phyloP scores from a whole-genome alignment of 495 filamentous ascomycete genomes.

The Copromyces sp. region DNA sequence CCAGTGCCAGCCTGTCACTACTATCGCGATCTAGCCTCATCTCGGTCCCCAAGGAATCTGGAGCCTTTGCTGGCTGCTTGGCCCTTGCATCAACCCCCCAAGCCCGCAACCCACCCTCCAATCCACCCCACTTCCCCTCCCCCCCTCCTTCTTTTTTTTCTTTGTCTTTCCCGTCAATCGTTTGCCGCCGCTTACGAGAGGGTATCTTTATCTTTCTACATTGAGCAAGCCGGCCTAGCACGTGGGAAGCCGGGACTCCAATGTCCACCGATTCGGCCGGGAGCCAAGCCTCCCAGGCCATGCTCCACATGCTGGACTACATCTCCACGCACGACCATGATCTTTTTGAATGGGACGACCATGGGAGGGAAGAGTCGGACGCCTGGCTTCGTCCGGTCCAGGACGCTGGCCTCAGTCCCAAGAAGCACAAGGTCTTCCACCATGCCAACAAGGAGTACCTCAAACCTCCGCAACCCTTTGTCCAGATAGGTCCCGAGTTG shows the following conservation, averaged over 20 bases:
- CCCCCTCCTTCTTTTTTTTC: too few species aligned
- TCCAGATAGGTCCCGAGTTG: constrained; percentile 12
- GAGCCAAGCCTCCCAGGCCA: constrained; percentile 15
- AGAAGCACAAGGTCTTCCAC: constrained; percentile 25
- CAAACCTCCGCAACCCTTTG: constrained; percentile 15
- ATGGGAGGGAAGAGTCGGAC: constrained; percentile 7
- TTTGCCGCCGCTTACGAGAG: background rate
- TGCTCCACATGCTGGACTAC: constrained; percentile 13
- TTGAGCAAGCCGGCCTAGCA: background rate
- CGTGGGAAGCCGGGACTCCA: background rate
- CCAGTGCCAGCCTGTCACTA: background rate
- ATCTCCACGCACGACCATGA: constrained; percentile 11
- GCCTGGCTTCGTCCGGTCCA: constrained; percentile 18
- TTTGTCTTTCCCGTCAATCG: background rate
- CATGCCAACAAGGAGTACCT: constrained; percentile 23
- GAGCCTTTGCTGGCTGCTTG: background rate
- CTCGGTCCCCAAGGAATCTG: background rate
- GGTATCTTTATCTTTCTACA: background rate
- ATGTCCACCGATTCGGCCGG: constrained; percentile 14
- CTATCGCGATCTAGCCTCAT: background rate
- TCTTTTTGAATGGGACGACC: constrained; percentile 20
- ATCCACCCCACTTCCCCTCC: background rate
- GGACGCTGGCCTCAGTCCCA: constrained; percentile 11
- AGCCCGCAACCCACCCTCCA: background rate
- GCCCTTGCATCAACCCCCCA: background rate